Evolutionary conservation across 371 early-diverging fungal species (phyloP).

Genomic region (Mortierella polycephala): DNA sequence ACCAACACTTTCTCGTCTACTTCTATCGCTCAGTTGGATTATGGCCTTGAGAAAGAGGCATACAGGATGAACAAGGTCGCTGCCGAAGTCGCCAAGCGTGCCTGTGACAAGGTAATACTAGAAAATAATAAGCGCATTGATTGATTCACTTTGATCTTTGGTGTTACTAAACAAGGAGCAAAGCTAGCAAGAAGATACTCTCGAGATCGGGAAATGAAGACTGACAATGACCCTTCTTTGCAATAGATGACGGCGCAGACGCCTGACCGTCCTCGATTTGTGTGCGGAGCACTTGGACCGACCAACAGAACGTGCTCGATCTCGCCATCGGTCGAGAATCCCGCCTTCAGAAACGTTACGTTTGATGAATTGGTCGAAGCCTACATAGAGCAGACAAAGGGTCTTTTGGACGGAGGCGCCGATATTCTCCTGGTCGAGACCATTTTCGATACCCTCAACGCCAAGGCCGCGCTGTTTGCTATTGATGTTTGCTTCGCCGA

Average conservation of each 20-base stretch:
- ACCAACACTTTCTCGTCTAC: constrained; percentile 95
- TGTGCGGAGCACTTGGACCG: constrained; percentile 93
- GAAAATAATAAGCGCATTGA: background rate
- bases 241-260: constrained; percentile 62
- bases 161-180: no score
- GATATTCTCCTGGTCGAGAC: constrained; percentile 94
- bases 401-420: constrained; percentile 92
- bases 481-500: constrained; percentile 86
- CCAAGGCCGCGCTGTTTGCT: constrained; percentile 93
- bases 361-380: constrained; percentile 92
- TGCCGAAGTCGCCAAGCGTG: constrained; percentile 85
- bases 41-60: constrained; percentile 82
- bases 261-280: constrained; percentile 81
- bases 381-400: constrained; percentile 89
- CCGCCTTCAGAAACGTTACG: constrained; percentile 91
- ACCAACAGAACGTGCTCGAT: constrained; percentile 96
- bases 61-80: constrained; percentile 94
- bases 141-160: no score
- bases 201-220: no score
- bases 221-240: background rate
- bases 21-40: constrained; percentile 92
- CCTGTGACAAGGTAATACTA: constrained; percentile 76
- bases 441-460: constrained; percentile 95
- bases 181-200: no score
- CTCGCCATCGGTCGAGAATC: constrained; percentile 95